Percentiles rank a stretch among this genome's conserved stretches.
Conservation (phyloP, 75 land plant species). For the Selaginella tamariscina region DNA sequence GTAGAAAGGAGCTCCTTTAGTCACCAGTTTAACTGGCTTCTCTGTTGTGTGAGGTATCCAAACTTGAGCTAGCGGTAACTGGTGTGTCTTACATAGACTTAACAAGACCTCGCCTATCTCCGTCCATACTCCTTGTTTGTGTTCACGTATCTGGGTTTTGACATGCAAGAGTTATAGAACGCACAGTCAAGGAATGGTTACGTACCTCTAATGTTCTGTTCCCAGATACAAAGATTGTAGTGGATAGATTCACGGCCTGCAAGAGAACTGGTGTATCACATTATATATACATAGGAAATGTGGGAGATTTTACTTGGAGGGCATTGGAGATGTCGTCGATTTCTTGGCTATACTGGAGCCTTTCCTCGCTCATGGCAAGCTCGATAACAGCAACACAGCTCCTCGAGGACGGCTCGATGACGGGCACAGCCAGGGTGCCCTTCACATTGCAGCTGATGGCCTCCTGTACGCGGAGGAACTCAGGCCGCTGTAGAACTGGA, state of each 20-base stretch:
- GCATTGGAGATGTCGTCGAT: conserved; percentile 69
- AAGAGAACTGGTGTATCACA: too few species aligned
- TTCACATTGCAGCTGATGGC: conserved; percentile 50
- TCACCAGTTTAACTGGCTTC: conserved; percentile 23
- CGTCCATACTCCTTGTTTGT: conserved; percentile 43
- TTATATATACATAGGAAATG: conserved; percentile 13
- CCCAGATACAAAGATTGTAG: not conserved
- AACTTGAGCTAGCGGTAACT: conserved; percentile 66
- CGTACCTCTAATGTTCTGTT: not conserved
- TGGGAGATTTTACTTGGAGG: conserved; percentile 43
- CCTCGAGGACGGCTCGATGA: conserved; percentile 40
- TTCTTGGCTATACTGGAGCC: conserved; percentile 47
- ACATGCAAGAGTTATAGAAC: not conserved
- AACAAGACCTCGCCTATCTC: conserved; percentile 72
- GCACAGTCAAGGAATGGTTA: not conserved
- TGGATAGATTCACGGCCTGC: not conserved
- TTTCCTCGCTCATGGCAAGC: conserved; percentile 46
- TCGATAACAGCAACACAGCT: conserved; percentile 81
- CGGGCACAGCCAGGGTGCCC: conserved; percentile 74
- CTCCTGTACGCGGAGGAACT: conserved; percentile 51
- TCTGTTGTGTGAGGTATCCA: conserved; percentile 42
- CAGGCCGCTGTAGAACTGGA: conserved; percentile 52
- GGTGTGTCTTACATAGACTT: conserved; percentile 73
- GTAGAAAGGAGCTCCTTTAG: conserved; percentile 55
- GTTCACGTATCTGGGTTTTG: conserved; percentile 9